Percentiles rank a stretch among this genome's conserved stretches.
phyloP scores from a whole-genome alignment of 257 asterid genomes.

The Forsythia suspensa region DNA sequence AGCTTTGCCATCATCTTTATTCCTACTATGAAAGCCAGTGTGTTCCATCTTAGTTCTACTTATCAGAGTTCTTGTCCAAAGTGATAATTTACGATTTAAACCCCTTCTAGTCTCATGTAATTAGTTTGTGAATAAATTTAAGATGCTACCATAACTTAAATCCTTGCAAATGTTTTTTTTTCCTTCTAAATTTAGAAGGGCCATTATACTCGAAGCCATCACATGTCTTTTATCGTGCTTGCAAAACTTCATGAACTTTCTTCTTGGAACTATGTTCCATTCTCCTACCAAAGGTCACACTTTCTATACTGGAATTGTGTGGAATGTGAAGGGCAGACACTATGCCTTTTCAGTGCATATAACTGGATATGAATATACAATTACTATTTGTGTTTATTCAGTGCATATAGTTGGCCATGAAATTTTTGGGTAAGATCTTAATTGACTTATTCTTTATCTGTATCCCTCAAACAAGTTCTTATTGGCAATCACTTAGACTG shows the following conservation, averaged over 20 bases:
- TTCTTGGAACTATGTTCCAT: neutral
- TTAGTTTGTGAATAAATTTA: too few species aligned
- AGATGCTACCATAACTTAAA: neutral
- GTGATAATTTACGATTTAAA: neutral
- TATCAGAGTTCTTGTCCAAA: neutral
- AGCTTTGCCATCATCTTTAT: neutral
- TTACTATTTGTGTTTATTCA: neutral
- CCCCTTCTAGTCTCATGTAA: neutral
- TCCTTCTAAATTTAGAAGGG: neutral
- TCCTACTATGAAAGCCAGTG: neutral
- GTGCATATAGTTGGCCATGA: neutral
- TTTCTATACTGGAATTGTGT: neutral
- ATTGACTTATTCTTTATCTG: slow-evolving; percentile 9
- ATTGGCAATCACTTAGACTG: slow-evolving; percentile 18
- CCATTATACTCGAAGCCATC: neutral
- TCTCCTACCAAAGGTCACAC: neutral
- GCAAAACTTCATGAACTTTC: neutral
- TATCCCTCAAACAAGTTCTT: neutral
- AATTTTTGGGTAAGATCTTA: slow-evolving; percentile 6
- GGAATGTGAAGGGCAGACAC: neutral
- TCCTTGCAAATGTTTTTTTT: neutral
- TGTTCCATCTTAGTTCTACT: neutral
- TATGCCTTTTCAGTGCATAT: neutral
- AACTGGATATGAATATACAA: neutral
- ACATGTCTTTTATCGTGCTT: neutral